Conservation (phyloP, 2,329 filamentous ascomycete genomes). For the Alternaria sp. region DNA sequence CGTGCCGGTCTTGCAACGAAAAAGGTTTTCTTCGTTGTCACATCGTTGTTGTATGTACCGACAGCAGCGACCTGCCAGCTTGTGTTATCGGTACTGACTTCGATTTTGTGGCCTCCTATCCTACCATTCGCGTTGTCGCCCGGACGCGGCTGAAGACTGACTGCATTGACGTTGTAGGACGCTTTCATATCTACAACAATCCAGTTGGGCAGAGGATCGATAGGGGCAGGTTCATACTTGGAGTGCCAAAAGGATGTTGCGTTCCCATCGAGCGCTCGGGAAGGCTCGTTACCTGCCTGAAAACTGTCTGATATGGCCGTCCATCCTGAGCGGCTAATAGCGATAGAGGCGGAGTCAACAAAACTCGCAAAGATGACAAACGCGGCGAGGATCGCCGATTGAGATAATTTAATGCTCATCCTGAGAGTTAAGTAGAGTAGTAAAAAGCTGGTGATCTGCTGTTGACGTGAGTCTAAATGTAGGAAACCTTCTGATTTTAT, state of each 20-base stretch:
- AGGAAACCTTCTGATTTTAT: neutral
- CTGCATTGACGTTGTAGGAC: constrained; percentile 40
- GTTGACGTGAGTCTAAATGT: neutral
- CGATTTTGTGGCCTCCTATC: constrained; percentile 48
- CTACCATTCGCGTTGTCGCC: constrained; percentile 47
- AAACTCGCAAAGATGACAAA: constrained; percentile 9
- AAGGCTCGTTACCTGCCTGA: constrained; percentile 30
- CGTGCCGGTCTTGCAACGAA: constrained; percentile 35
- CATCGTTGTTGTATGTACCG: constrained; percentile 40
- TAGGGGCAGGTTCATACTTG: constrained; percentile 29
- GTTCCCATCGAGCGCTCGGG: constrained; percentile 46
- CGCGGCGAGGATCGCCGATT: constrained; percentile 9
- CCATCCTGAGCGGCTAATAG: constrained; percentile 36
- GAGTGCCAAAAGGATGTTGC: constrained; percentile 48
- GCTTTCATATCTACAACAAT: constrained; percentile 48
- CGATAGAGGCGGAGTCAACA: constrained; percentile 27
- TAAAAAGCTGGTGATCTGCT: neutral
- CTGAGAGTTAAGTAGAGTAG: neutral
- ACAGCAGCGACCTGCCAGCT: constrained; percentile 38
- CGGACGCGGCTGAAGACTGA: constrained; percentile 47
- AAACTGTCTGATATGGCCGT: constrained; percentile 40
- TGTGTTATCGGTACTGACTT: constrained; percentile 42
- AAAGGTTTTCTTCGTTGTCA: constrained; percentile 33
- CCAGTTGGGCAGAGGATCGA: constrained; percentile 41
- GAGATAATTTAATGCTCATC: constrained; percentile 1